Conservation (phyloP, 257 asterid species). For the Solanum ossicruentum region DNA sequence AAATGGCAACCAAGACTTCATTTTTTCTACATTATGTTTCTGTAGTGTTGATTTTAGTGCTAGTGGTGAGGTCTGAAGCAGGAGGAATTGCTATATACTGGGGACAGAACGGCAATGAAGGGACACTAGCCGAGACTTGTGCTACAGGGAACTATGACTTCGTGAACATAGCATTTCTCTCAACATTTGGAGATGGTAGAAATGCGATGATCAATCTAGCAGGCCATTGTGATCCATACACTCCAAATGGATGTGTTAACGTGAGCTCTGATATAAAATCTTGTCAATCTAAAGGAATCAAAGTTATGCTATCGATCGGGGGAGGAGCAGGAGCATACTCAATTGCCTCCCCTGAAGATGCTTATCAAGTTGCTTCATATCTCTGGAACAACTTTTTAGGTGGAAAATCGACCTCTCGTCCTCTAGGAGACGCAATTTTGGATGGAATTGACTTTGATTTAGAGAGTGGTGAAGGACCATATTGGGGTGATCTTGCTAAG, state of each 20-base stretch:
- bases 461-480: slow-evolving; percentile 27
- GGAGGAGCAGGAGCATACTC: slow-evolving; percentile 28
- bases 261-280: slow-evolving; percentile 24
- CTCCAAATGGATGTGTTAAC: slow-evolving; percentile 16
- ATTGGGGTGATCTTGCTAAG: slow-evolving; percentile 33
- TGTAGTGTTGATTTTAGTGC: background rate
- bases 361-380: slow-evolving; percentile 26
- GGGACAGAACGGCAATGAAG: slow-evolving; percentile 34
- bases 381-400: slow-evolving; percentile 37
- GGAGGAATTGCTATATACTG: slow-evolving; percentile 25
- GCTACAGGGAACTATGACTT: slow-evolving; percentile 15
- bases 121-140: slow-evolving; percentile 23
- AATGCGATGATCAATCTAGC: slow-evolving; percentile 30
- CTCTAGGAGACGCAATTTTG: slow-evolving; percentile 24
- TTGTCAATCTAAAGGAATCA: slow-evolving; percentile 26
- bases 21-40: background rate
- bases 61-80: slow-evolving; percentile 2
- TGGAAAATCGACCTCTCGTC: slow-evolving; percentile 20
- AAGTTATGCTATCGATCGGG: slow-evolving; percentile 29
- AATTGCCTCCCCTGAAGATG: slow-evolving; percentile 23
- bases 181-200: slow-evolving; percentile 23
- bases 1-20: background rate
- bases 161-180: slow-evolving; percentile 25
- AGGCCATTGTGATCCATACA: slow-evolving; percentile 36
- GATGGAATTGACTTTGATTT: slow-evolving; percentile 41